These are phyloP conservation scores for Solanum peruvianum DNA, from an alignment of 257 asterid species.

Conservation along the genomic window DNA sequence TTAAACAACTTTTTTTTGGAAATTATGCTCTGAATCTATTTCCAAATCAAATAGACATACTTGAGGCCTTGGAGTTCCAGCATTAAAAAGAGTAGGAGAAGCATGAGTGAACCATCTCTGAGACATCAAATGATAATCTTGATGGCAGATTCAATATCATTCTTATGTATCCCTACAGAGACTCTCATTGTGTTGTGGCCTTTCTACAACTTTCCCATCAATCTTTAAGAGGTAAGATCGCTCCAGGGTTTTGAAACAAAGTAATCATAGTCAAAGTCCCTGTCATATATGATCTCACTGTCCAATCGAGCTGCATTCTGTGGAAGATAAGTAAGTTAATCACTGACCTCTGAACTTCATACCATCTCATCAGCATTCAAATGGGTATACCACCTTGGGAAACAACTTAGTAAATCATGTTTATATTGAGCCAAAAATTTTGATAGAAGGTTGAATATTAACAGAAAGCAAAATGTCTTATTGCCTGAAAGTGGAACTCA, in stretches of 20 bases:
- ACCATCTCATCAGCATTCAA: no score
- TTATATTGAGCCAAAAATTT: no score
- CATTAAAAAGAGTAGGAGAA: constrained; percentile 91
- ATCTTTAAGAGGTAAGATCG: constrained; percentile 80
- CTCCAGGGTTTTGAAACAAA: constrained; percentile 90
- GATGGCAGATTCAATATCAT: constrained; percentile 64
- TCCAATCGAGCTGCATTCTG: no score
- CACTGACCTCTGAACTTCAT: no score
- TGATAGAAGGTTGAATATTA: no score
- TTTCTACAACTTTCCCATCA: constrained; percentile 79
- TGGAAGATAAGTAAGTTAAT: no score
- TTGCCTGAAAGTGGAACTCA: no score
- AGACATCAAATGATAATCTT: constrained; percentile 73
- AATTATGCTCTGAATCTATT: not conserved
- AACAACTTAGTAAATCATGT: no score
- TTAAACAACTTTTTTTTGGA: not conserved
- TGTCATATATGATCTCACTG: no score
- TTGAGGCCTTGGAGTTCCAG: constrained; percentile 97
- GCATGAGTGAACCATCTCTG: constrained; percentile 98
- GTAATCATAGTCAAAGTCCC: constrained; percentile 24
- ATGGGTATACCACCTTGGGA: no score
- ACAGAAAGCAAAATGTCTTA: no score
- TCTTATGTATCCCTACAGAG: constrained; percentile 88
- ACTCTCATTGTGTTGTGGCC: constrained; percentile 99
- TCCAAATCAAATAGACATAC: constrained; percentile 22